Evolutionary conservation across 1,139 yeast species (phyloP), one percentile per base, ranked within the genome.

Genomic region (Candida albicans): DNA sequence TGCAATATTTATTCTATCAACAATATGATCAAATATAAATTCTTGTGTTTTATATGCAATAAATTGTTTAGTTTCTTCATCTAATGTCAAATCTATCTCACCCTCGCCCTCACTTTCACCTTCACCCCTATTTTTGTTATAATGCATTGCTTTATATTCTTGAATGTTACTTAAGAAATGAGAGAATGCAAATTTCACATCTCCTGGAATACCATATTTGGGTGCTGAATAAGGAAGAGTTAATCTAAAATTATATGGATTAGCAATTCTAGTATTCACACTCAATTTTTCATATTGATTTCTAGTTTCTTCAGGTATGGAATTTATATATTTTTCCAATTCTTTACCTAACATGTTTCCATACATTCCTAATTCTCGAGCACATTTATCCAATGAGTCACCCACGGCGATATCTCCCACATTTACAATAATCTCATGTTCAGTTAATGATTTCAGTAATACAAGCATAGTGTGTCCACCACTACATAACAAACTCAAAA

Each of bases 381-480:
- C 96, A 62, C 96, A 89, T 62, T 93, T 91, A 62, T 93, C 99
- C 22, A 93, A 65, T 1, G 96, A 86, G 61, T 93, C 97, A 0
- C 99, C 99, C 4, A 87, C 86, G 0, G 99, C 97, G 25, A 90
- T 87, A 58, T 93, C 99, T 26, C 81, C 67, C 0, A 96, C 87
- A 55, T 90, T 77, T 9, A 86, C 81, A 5, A 95, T 57, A 1
- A 93, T 77, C 47, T 80, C 81, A 64, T 93, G 99, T 2, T 84
- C 74, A 0, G 73, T 53, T 2, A 88, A 55, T 10, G 84, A 68
- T 33, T 64, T 67, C 52, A 91, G 85, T 7, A 80, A 68, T 1
- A 93, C 96, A 29, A 91, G 68, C 82, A 90, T 82, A 0, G 99
- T 90, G 57, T 93, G 99, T 0, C 99, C 99, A 0, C 99, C 99